A percentile compares a stretch with the other conserved stretches of the same genome.
These are phyloP conservation scores for sorghum (Sorghum bicolor) DNA, from an alignment of 176 grass and related monocot species.

Conservation along the genomic window DNA sequence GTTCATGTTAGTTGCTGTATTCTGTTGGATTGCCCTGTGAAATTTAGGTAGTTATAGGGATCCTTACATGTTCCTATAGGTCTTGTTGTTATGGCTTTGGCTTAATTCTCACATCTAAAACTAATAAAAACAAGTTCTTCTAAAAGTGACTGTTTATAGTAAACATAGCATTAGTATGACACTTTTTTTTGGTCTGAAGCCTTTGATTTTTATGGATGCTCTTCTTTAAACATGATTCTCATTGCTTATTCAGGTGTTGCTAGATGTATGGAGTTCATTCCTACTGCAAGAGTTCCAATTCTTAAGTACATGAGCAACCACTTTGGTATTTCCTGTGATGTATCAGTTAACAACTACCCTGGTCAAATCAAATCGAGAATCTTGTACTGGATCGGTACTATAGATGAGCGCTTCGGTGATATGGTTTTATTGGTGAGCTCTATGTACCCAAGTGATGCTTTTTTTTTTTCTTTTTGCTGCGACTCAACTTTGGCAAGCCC, in stretches of 20 bases:
- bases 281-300: constrained; percentile 78
- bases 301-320: constrained; percentile 55
- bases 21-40: background rate
- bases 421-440: constrained; percentile 79
- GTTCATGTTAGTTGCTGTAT: background rate
- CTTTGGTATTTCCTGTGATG: constrained; percentile 68
- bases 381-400: constrained; percentile 49
- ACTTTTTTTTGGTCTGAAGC: background rate
- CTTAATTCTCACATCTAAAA: background rate
- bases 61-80: background rate
- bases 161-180: background rate
- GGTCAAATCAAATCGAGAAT: constrained; percentile 81
- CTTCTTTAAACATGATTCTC: constrained; percentile 17
- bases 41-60: background rate
- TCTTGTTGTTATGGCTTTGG: background rate
- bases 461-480: background rate
- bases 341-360: constrained; percentile 67
- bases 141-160: background rate
- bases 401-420: constrained; percentile 81
- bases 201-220: background rate
- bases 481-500: background rate
- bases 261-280: constrained; percentile 55
- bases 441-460: background rate
- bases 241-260: constrained; percentile 57
- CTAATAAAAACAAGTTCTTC: background rate